Evolutionary conservation across 192 early-diverging fungal species (phyloP), one percentile per base, ranked within the genome.

Genomic region (Umbelopsis vinacea): DNA sequence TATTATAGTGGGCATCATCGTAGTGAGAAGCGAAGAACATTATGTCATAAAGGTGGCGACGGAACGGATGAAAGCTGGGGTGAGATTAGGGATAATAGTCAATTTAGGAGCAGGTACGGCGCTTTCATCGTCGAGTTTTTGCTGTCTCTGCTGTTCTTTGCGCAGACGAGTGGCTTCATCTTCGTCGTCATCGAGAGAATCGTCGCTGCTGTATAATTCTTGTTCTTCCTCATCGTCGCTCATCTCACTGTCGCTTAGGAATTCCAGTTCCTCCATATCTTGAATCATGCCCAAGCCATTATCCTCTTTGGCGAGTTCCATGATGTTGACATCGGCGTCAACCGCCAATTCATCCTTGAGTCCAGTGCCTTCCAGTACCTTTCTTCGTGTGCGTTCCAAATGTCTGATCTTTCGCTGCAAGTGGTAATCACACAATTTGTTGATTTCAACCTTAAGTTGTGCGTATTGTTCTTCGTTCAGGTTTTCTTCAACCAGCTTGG

Each of bases 231-330:
- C 72, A 6, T 47, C 46, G 22, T 69, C 68, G 9, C 53, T 46
- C 1, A 53, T 45, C 4, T 71, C 70, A 38, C 40, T 43, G 10
- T 71, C 29, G 33, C 76, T 83, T 17, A 77, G 48, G 75, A 82
- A 76, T 53, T 85, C 78, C 17, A 83, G 67, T 26, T 86, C 84
- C 29, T 76, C 80, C 50, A 86, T 69, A 55, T 86, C 82, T 35
- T 83, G 74, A 17, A 83, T 55, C n/a, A 54, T 74, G n/a, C 46
- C 69, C 68, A 43, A 60, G 33, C 55, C 68, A 6, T 52, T 46
- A 9, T 26, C 29, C 26, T 57, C 37, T 29, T 14, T 47, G 26
- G 46, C 46, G 12, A 68, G 37, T 15, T 69, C 67, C 47, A 55
- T 9, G n/a, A 69, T 19, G 9, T 48, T 40, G 33, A 52, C 26